phyloP scores from a whole-genome alignment of 1,139 yeast species.

The Candida frijolesensis region DNA sequence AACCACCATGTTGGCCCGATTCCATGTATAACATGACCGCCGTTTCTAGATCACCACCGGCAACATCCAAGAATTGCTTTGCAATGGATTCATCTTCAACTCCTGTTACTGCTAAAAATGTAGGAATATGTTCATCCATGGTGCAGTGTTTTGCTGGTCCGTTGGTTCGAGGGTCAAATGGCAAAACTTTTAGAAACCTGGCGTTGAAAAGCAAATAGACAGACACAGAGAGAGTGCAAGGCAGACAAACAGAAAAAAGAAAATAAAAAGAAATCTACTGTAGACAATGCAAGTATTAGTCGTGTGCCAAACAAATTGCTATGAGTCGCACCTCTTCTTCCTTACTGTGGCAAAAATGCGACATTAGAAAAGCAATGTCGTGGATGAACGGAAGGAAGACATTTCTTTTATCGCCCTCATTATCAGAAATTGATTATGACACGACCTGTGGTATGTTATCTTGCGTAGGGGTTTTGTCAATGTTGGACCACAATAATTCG shows the following conservation, averaged over 20 bases:
- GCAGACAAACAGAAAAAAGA: neutral
- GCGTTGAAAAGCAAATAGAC: neutral
- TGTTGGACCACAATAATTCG: too few relatives aligned
- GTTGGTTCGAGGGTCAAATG: neutral
- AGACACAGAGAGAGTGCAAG: neutral
- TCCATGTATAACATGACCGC: conserved; percentile 89
- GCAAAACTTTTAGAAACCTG: neutral
- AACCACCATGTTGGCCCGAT: conserved; percentile 31
- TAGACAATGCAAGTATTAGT: neutral
- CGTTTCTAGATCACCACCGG: conserved; percentile 76
- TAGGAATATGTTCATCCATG: conserved; percentile 44
- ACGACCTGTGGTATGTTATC: too few relatives aligned
- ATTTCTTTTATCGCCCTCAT: neutral
- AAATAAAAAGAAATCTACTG: neutral
- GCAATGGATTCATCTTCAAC: conserved; percentile 71
- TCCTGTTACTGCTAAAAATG: conserved; percentile 85
- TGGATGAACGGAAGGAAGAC: neutral
- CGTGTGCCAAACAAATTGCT: neutral
- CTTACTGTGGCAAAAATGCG: neutral
- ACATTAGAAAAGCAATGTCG: neutral
- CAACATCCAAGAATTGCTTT: conserved; percentile 73
- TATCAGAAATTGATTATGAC: too few relatives aligned
- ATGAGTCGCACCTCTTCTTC: too few relatives aligned
- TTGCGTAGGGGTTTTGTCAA: too few relatives aligned
- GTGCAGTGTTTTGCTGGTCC: neutral